These are phyloP conservation scores for Blepharisma stoltei DNA, from an alignment of 73 alveolate species.

Conservation along the genomic window DNA sequence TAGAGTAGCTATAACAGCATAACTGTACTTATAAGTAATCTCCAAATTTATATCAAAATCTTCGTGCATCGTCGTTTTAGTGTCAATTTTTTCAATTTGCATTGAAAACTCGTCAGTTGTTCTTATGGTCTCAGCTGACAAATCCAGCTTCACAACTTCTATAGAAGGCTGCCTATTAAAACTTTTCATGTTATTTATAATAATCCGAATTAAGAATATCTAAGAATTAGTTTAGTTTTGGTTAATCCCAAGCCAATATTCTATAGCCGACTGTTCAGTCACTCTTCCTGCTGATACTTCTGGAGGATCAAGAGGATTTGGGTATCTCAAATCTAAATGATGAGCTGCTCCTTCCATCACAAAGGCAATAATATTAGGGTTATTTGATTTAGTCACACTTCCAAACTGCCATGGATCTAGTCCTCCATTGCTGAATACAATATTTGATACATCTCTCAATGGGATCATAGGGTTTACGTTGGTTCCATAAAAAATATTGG, in stretches of 20 bases:
- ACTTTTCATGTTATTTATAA: no score
- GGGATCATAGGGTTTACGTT: constrained; percentile 29
- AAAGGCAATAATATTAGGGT: constrained; percentile 26
- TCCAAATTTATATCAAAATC: no score
- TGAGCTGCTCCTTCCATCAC: constrained; percentile 58
- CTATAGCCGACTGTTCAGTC: constrained; percentile 23
- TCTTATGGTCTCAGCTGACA: no score
- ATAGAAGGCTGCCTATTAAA: no score
- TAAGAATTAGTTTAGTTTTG: no score
- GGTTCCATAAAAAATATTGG: constrained; percentile 54
- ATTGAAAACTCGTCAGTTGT: no score
- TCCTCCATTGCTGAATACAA: constrained; percentile 55
- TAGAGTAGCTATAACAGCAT: no score
- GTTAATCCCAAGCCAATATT: constrained; percentile 39
- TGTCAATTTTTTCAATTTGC: no score
- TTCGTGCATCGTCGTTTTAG: no score
- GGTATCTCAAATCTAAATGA: constrained; percentile 65
- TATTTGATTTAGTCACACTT: constrained; percentile 34
- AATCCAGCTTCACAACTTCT: no score
- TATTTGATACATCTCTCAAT: constrained; percentile 39
- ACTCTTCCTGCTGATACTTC: constrained; percentile 48
- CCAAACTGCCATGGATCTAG: constrained; percentile 78
- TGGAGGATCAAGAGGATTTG: constrained; percentile 55
- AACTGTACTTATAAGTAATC: no score
- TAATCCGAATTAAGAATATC: no score